Percentiles rank a stretch among this genome's conserved stretches.
Conservation (phyloP, 257 asterid genomes). For the Fraxinus quadrangulata region DNA sequence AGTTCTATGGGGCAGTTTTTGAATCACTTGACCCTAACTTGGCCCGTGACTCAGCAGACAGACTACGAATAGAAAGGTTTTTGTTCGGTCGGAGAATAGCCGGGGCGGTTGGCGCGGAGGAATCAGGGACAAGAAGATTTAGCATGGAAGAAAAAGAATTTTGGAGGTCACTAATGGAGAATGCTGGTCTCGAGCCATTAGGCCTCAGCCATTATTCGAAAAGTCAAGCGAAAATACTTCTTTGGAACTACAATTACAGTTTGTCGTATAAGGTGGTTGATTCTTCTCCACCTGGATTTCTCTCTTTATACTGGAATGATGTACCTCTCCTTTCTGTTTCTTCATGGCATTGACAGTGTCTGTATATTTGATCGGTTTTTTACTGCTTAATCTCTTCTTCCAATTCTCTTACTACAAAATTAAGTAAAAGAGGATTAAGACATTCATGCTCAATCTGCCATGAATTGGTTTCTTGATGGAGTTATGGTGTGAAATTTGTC, state of each 20-base stretch:
- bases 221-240: constrained; percentile 84
- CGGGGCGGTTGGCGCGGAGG: constrained; percentile 62
- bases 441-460: constrained; percentile 13
- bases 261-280: constrained; percentile 59
- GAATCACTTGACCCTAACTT: constrained; percentile 81
- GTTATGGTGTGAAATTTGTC: constrained; percentile 26
- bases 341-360: constrained; percentile 67
- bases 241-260: constrained; percentile 81
- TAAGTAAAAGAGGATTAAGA: background rate
- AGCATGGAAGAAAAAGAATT: constrained; percentile 79
- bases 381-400: constrained; percentile 25
- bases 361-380: constrained; percentile 24
- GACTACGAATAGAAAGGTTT: constrained; percentile 59
- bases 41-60: constrained; percentile 68
- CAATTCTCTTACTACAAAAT: constrained; percentile 23
- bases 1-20: constrained; percentile 68
- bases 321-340: constrained; percentile 82
- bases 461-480: constrained; percentile 28
- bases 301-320: constrained; percentile 89
- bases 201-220: constrained; percentile 77
- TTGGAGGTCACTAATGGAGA: constrained; percentile 78
- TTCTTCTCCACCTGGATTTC: constrained; percentile 73
- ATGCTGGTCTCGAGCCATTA: constrained; percentile 71
- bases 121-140: constrained; percentile 35
- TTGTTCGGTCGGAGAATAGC: constrained; percentile 73